A percentile compares a stretch with the other conserved stretches of the same genome.
phyloP scores from a whole-genome alignment of 2,329 filamentous ascomycete species.

The Ascochyta pisi region DNA sequence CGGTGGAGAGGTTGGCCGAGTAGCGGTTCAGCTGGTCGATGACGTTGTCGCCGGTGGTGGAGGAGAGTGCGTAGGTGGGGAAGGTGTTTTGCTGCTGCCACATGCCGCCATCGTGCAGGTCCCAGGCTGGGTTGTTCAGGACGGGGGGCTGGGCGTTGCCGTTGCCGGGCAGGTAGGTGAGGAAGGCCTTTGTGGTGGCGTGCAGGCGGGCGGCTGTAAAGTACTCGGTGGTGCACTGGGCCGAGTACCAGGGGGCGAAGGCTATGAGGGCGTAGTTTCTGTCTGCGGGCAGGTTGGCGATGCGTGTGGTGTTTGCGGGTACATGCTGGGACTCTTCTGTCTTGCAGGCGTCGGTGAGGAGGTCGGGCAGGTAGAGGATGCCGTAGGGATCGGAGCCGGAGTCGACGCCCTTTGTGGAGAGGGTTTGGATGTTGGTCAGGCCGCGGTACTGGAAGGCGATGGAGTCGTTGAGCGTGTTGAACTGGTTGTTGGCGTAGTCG shows the following conservation, averaged over 20 bases:
- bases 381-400: conserved; percentile 72
- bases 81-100: conserved; percentile 77
- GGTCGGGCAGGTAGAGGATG: conserved; percentile 82
- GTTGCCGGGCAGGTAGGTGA: conserved; percentile 62
- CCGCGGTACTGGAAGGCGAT: conserved; percentile 49
- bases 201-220: conserved; percentile 68
- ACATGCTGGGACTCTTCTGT: conserved; percentile 69
- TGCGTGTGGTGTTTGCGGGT: conserved; percentile 76
- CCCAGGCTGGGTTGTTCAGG: conserved; percentile 71
- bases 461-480: conserved; percentile 38
- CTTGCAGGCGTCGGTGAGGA: conserved; percentile 69
- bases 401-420: conserved; percentile 72
- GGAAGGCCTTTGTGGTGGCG: conserved; percentile 58
- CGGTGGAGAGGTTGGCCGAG: conserved; percentile 72
- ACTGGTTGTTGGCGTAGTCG: conserved; percentile 39
- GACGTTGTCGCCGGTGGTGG: conserved; percentile 69
- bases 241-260: conserved; percentile 83
- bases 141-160: conserved; percentile 68
- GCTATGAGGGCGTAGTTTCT: conserved; percentile 77
- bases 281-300: conserved; percentile 68
- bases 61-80: conserved; percentile 83
- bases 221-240: conserved; percentile 75
- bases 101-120: conserved; percentile 69
- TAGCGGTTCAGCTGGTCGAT: conserved; percentile 77
- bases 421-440: conserved; percentile 71